phyloP scores from a whole-genome alignment of 371 early-diverging fungal species.

The Mortierella sp. region DNA sequence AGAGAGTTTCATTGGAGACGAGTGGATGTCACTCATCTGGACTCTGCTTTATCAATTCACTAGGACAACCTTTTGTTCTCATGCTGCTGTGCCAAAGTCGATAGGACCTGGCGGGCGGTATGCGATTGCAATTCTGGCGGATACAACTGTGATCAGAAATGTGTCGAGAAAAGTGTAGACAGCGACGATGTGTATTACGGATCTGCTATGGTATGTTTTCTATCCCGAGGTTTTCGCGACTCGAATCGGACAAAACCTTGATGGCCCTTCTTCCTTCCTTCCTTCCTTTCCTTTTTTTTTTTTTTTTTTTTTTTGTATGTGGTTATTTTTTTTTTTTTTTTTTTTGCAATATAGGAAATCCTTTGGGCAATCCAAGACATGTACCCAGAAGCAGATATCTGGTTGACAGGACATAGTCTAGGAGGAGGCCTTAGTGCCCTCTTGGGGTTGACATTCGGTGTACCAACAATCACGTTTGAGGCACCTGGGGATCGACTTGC shows the following conservation, averaged over 20 bases:
- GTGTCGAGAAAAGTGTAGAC: constrained; percentile 67
- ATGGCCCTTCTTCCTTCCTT: neutral
- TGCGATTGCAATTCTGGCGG: constrained; percentile 81
- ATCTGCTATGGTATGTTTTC: constrained; percentile 70
- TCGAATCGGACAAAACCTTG: neutral
- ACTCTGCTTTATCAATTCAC: neutral
- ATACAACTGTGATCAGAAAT: constrained; percentile 69
- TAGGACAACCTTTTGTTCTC: constrained; percentile 95
- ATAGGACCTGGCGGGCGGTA: constrained; percentile 82
- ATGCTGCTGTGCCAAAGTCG: constrained; percentile 95
- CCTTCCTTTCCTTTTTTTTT: neutral
- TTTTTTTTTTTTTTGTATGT: neutral
- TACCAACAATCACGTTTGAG: constrained; percentile 90
- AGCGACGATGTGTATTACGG: constrained; percentile 83
- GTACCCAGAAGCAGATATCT: constrained; percentile 77
- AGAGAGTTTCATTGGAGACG: too few relatives aligned
- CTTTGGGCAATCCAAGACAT: constrained; percentile 65
- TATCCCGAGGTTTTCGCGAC: neutral
- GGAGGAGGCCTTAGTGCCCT: constrained; percentile 90
- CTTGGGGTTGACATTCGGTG: constrained; percentile 84
- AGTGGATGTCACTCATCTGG: too few relatives aligned
- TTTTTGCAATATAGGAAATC: constrained; percentile 53
- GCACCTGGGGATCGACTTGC: constrained; percentile 87
- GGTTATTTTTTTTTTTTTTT: neutral
- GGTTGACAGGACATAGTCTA: constrained; percentile 94